Base-by-base conservation (phyloP, 1,284 basidiomycete genomes). In the Cryptococcus sp. region DNA sequence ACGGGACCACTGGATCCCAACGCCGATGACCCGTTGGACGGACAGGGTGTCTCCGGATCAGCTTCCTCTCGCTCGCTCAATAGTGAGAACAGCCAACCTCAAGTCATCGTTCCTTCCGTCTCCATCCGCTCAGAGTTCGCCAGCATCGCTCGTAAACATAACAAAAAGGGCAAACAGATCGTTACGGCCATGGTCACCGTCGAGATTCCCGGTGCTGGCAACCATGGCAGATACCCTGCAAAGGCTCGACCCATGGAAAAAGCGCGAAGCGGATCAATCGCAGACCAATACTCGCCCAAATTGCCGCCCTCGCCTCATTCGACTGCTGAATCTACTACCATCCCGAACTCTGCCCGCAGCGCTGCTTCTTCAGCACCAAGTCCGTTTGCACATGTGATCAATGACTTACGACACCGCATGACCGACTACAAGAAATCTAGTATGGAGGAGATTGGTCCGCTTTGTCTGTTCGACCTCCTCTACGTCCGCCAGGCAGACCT, bases 401-500 rank as follows among this genome's bases (percentile, higher is more conserved):
- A 90, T 52, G 94, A 98, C 75, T 83, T 98, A 38, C 84, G 88
- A 61, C 86, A 85, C 67, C 86, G 95, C 39, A 91, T 97, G 61
- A 86, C 88, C 57, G 93, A 97, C 79, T 97, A 93, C 90, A 94
- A 95, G 75, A 89, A 89, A 0, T 91, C 94, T 68, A 89, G 91
- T 1, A 85, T 89, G 15, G 89, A 90, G 50, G 73, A 77, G 22
- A 85, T 98, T 39, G 95, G 95, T 1, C 83, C 86, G 0, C 81
- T 98, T 44, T 87, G 89, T 64, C 89, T 97, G 82, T 96, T 93
- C 77, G 93, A 97, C 77, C 82, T 92, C 47, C 81, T 98, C 29
- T 86, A 86, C 46, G 92, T 98, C 44, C 85, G 93, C 48, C 87
- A 94, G 56, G 92, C 93, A 67, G 80, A 86, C 11, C 86, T 93